These are phyloP conservation scores for Chrysanthemum makinoi DNA, from an alignment of 129 eudicot genomes.

Conservation along the genomic window DNA sequence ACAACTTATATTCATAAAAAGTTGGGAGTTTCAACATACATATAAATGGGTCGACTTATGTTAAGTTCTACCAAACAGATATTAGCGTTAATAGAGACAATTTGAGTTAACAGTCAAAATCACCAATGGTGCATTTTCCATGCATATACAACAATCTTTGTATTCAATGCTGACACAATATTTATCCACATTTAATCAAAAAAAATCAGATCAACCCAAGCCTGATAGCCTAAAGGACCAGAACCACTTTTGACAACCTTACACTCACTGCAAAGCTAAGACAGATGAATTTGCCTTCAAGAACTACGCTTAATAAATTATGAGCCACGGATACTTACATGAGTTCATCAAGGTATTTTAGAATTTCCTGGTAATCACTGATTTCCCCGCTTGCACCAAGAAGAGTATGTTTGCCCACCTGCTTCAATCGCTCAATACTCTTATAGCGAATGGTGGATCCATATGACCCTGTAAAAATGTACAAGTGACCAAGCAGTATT, in stretches of 20 bases:
- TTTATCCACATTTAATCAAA: too few species aligned
- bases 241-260: too few species aligned
- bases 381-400: conserved; percentile 90
- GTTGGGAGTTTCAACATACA: too few species aligned
- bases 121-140: too few species aligned
- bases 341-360: conserved; percentile 66
- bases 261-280: not conserved
- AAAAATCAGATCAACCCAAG: too few species aligned
- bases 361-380: conserved; percentile 89
- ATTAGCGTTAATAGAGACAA: too few species aligned
- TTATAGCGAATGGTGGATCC: conserved; percentile 86
- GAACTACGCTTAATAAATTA: not conserved
- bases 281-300: not conserved
- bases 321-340: conserved; percentile 41
- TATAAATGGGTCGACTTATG: too few species aligned
- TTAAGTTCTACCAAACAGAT: too few species aligned
- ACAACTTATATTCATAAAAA: not conserved
- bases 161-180: too few species aligned
- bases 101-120: too few species aligned
- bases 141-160: too few species aligned
- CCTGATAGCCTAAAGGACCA: too few species aligned
- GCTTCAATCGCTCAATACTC: conserved; percentile 71
- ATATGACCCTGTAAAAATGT: conserved; percentile 55
- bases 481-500: conserved; percentile 6
- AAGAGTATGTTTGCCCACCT: conserved; percentile 80